Conservation (phyloP, 108 stramenopile species). For the Aurantiochytrium sp. region DNA sequence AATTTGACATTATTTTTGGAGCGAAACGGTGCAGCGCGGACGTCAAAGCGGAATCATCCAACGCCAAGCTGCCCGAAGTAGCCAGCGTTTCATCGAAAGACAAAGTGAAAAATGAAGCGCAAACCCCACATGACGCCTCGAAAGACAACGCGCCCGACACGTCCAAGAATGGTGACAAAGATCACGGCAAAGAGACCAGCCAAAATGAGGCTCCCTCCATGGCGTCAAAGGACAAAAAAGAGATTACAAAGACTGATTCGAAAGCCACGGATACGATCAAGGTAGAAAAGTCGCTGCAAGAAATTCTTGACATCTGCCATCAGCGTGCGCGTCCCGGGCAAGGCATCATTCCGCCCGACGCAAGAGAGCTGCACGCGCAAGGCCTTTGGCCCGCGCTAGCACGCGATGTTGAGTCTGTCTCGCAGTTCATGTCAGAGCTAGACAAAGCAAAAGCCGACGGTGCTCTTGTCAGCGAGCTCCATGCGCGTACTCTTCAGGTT, state of each 20-base stretch:
- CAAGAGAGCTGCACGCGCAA: background rate
- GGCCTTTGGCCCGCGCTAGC: background rate
- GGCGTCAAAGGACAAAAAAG: too few relatives aligned
- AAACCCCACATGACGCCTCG: too few relatives aligned
- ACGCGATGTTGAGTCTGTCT: background rate
- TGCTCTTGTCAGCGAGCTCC: background rate
- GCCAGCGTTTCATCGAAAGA: too few relatives aligned
- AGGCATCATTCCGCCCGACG: background rate
- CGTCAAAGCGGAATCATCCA: background rate
- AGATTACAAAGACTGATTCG: too few relatives aligned
- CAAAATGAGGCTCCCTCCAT: too few relatives aligned
- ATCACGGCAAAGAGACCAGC: too few relatives aligned
- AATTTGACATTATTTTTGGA: background rate
- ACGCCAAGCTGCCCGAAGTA: too few relatives aligned
- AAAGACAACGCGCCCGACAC: too few relatives aligned
- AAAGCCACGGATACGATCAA: too few relatives aligned
- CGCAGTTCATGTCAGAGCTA: background rate
- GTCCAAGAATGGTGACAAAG: too few relatives aligned
- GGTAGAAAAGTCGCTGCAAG: background rate
- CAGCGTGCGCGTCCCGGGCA: background rate
- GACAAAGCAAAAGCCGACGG: background rate
- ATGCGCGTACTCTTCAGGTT: background rate
- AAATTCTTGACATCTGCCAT: background rate
- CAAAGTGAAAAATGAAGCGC: too few relatives aligned
- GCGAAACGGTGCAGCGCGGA: background rate